Evolutionary conservation across 805 yeast genomes (phyloP).

Genomic region (Suhomyces sp.): DNA sequence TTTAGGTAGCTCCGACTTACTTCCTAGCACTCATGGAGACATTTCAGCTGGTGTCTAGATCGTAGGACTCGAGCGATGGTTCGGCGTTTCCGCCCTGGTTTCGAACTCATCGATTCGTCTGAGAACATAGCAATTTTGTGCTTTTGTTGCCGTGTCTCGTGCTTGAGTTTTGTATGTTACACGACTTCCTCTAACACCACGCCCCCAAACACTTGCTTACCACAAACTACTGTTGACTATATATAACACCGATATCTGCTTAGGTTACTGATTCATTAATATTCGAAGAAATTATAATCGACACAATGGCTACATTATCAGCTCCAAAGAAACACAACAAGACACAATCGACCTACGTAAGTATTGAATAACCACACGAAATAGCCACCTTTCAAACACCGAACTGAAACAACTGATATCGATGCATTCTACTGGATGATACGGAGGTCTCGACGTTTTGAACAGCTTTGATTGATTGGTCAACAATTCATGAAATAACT

Average conservation of each 20-base stretch:
- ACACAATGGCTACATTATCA: conserved; percentile 8
- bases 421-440: too few species aligned
- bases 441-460: background rate
- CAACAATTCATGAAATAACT: background rate
- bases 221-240: background rate
- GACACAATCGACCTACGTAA: conserved; percentile 67
- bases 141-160: conserved; percentile 2
- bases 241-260: background rate
- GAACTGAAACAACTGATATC: background rate
- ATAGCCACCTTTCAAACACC: background rate
- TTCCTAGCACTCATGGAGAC: background rate
- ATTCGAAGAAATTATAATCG: background rate
- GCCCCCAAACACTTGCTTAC: conserved; percentile 1
- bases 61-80: background rate
- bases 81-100: background rate
- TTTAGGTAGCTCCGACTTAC: background rate
- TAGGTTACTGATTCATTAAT: background rate
- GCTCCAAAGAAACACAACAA: conserved; percentile 58
- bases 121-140: background rate
- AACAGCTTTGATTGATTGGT: background rate
- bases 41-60: background rate
- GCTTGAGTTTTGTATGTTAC: background rate
- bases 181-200: conserved; percentile 1
- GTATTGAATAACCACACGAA: conserved; percentile 24
- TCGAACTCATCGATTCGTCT: background rate